A percentile compares a stretch with the other conserved stretches of the same genome.
Conservation (phyloP, 768 basidiomycete species). For the Russula brevipes region DNA sequence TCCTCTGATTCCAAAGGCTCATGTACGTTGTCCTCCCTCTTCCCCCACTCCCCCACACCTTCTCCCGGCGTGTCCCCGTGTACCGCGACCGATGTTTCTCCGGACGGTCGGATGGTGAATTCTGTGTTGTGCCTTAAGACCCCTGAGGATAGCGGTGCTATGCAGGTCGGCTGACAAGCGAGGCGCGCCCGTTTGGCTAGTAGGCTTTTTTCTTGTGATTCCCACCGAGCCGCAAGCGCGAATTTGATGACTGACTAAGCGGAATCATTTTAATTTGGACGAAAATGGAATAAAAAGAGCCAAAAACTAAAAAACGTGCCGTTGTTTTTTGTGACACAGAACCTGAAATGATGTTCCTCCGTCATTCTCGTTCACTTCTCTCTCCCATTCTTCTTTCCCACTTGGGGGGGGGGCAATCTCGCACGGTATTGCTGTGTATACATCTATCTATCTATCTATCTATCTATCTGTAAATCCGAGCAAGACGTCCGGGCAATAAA, state of each 20-base stretch:
- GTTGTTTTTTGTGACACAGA: background rate
- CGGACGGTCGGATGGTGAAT: background rate
- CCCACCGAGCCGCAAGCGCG: background rate
- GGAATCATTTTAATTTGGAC: slow-evolving; percentile 10
- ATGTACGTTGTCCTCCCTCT: background rate
- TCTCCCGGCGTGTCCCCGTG: background rate
- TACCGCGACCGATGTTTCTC: slow-evolving; percentile 3
- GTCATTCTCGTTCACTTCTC: background rate
- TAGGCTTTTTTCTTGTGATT: background rate
- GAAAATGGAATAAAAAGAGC: slow-evolving; percentile 14
- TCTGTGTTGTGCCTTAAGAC: background rate
- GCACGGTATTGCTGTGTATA: slow-evolving; percentile 2
- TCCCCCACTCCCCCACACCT: background rate
- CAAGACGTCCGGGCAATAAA: no score
- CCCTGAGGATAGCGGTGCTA: background rate
- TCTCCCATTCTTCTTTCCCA: no score
- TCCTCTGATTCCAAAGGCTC: background rate
- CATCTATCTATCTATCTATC: background rate
- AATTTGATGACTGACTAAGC: background rate
- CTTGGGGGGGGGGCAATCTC: background rate
- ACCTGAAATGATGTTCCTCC: no score
- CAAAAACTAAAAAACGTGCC: slow-evolving; percentile 5
- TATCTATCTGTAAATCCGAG: no score
- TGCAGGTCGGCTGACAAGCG: background rate
- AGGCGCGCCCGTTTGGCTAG: background rate